Evolutionary conservation across 2,329 filamentous ascomycete genomes (phyloP), one percentile per base, ranked within the genome.

Genomic region (Delphinella strobiligena): DNA sequence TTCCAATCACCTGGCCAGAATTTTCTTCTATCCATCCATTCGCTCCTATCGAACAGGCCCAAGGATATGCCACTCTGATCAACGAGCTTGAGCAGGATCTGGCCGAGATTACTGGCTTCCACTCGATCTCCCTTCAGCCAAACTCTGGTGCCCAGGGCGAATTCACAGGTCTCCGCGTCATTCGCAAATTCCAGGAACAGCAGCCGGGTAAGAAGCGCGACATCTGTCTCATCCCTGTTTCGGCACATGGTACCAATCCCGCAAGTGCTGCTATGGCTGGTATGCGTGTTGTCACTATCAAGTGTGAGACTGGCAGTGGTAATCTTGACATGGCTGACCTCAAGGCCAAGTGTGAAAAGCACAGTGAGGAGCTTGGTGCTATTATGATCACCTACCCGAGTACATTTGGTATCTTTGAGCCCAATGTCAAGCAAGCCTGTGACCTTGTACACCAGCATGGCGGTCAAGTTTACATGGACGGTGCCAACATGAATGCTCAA

Each of bases 371-470:
- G 55, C 74, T 96, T 31, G 87, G 78, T 10, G 89, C 88, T 37
- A 89, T 95, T 62, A 95, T 95, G 89, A 75, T 96, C 53, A 96
- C 89, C 2, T 96, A 96, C 59, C 89, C 89, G 22, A 91, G 82
- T 60, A 96, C 89, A 0, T 96, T 82, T 50, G 89, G 89, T 58
- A 85, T 96, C 19, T 96, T 93, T 55, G 89, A 96, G 68, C 88
- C 88, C 2, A 74, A 79, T 48, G 76, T 94, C 59, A 91, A 87
- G 67, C 75, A 82, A 55, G 87, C 80, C 12, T 94, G 87, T 61
- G 68, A 86, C 40, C 68, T 93, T 19, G 86, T 96, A 14, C 89
- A 96, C 64, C 63, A 82, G 47, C 69, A 93, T 55, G 89, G 89
- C 38, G 89, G 89, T 8, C 85, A 93, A 56, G 89, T 96, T 12